Base-by-base conservation (phyloP, 345 rosid genomes). In the Eucalyptus microcorys region DNA sequence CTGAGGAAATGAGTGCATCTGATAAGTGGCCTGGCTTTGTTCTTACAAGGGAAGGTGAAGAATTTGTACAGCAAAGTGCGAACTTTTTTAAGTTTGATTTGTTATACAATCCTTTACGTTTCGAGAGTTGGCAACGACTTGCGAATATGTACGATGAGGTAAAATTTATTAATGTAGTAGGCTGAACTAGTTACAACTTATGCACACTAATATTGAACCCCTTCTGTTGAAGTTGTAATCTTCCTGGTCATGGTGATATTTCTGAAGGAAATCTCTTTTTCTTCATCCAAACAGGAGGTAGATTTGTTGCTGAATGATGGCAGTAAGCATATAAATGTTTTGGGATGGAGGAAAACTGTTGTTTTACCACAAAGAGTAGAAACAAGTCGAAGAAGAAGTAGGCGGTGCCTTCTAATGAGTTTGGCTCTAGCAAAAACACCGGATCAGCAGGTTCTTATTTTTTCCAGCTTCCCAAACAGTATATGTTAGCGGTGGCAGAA, bases 21-120 rank as follows among this genome's bases (percentile, higher is more conserved):
- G 99, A 97, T 92, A 97, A 96, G 89, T 96, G 98, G 99, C 97
- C 99, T 11, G 99, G 99, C 88, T 96, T 96, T 94, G 99, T 97
- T 86, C 98, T 97, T 89, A 96, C 99, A 42, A 95, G 94, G 92
- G 99, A 97, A 94, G 99, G 99, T 90, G 99, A 94, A 93, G 99
- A 97, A 87, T 97, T 97, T 94, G 97, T 97, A 55, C 97, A 97
- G 93, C 99, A 96, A 91, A 96, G 92, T 91, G 92, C 99, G 86
- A 96, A 93, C 92, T 95, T 96, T 89, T 96, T 95, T 90, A 96
- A 96, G 93, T 97, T 93, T 92, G 99, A 97, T 92, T 94, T 97
- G 59, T 92, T 97, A 81, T 97, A 94, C 87, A 97, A 96, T 90
- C 98, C 98, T 91, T 90, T 95, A 76, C 99, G 96, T 87, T 96